Conservation (phyloP, 1,284 basidiomycete species). For the Lignosus rhinocerotis region DNA sequence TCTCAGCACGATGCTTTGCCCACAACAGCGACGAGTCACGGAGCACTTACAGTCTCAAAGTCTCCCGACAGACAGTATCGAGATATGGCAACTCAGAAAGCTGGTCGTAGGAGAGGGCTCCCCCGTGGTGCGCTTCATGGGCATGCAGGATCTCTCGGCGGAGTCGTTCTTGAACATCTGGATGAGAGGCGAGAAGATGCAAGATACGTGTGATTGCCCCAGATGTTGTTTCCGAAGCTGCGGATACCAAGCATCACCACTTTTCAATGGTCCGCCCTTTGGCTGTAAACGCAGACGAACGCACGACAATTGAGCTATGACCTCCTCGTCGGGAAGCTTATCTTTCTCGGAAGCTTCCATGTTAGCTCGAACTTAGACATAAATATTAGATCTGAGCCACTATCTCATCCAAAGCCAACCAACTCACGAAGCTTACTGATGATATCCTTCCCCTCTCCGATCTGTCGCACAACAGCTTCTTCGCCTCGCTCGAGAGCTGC, state of each 20-base stretch:
- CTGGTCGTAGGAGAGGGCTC: constrained; percentile 23
- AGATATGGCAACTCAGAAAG: constrained; percentile 22
- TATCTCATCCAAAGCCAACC: no score
- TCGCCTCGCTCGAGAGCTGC: constrained; percentile 22
- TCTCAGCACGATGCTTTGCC: not conserved
- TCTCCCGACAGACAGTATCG: constrained; percentile 27
- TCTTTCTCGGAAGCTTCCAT: constrained; percentile 29
- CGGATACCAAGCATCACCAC: constrained; percentile 18
- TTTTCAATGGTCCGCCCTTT: not conserved
- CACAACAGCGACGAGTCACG: not conserved
- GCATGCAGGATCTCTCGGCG: constrained; percentile 18
- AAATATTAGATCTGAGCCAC: not conserved
- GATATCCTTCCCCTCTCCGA: constrained; percentile 33
- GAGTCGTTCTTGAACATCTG: constrained; percentile 21
- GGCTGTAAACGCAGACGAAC: not conserved
- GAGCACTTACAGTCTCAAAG: constrained; percentile 23
- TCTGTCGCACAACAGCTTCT: constrained; percentile 23
- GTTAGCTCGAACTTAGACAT: constrained; percentile 32
- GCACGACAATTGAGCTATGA: constrained; percentile 38
- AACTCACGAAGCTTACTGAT: constrained; percentile 34
- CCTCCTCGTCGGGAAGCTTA: constrained; percentile 31
- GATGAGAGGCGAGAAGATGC: constrained; percentile 21
- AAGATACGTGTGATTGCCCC: constrained; percentile 21
- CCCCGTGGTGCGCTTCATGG: constrained; percentile 7
- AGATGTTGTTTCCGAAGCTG: constrained; percentile 26